A percentile compares a stretch with the other conserved stretches of the same genome.
Evolutionary conservation across 768 basidiomycete species (phyloP).

Genomic region (Leccinum subgranulosum): DNA sequence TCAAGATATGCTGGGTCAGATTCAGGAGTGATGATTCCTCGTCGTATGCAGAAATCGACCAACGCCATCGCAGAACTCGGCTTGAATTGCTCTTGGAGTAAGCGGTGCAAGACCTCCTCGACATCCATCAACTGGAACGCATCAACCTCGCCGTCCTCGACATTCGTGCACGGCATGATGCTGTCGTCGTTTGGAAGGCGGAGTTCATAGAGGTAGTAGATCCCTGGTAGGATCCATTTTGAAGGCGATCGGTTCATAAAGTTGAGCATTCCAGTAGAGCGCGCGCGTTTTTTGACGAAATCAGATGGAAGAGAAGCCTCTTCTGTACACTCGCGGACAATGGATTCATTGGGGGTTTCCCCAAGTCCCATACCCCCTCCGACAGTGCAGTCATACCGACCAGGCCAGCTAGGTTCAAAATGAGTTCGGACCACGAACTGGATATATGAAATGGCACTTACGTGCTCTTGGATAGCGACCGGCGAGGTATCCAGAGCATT

Average conservation of each 20-base stretch:
- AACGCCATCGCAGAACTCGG: conserved; percentile 42
- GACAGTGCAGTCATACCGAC: conserved; percentile 41
- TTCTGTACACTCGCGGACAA: conserved; percentile 42
- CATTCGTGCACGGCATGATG: conserved; percentile 35
- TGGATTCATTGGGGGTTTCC: conserved; percentile 34
- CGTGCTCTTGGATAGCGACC: conserved; percentile 40
- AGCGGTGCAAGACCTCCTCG: conserved; percentile 29
- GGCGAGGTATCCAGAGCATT: conserved; percentile 40
- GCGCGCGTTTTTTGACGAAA: conserved; percentile 32
- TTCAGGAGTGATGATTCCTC: conserved; percentile 29
- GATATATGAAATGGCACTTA: conserved; percentile 16
- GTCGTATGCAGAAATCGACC: conserved; percentile 40
- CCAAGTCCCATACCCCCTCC: conserved; percentile 43
- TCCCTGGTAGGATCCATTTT: conserved; percentile 43
- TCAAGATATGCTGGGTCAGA: conserved; percentile 23
- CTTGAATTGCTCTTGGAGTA: conserved; percentile 39
- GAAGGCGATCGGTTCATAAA: conserved; percentile 42
- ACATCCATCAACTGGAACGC: conserved; percentile 38
- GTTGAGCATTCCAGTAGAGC: conserved; percentile 36
- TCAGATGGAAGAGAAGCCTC: conserved; percentile 40
- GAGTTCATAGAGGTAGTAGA: conserved; percentile 45
- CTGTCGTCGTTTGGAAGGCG: conserved; percentile 35
- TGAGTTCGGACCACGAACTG: background rate
- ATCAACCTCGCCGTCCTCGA: conserved; percentile 42
- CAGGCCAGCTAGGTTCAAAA: conserved; percentile 23